Evolutionary conservation across 2,329 filamentous ascomycete genomes (phyloP), one percentile per base, ranked within the genome.

Genomic region (Camillea tinctor): DNA sequence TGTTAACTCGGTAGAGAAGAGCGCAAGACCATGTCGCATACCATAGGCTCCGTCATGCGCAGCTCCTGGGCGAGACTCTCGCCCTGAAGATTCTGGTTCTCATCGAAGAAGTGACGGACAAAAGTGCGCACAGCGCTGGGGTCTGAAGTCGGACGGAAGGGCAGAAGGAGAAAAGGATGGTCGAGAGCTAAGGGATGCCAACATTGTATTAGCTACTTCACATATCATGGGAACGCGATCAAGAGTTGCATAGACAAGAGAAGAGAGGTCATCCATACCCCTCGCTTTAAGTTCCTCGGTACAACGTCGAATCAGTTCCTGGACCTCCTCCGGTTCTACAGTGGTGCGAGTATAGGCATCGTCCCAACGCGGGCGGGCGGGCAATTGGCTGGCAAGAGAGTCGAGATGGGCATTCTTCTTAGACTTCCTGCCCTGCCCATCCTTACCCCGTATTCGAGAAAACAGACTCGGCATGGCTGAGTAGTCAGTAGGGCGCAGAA

Each of bases 91-190:
- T 81, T 81, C 61, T 89, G 77, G 79, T 83, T 74, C 60, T 86
- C 82, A 72, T 90, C 90, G 80, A 97, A 99, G 77, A 92, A 98
- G 77, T 94, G 93, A 72, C 92, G 89, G 69, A 99, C 84, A 70
- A 98, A 98, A 21, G 90, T 94, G 73, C 93, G 91, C 63, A 96
- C 93, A 56, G 92, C 91, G 75, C 91, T 95, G 50, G 94, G 90
- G 73, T 99, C 93, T 64, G 93, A 95, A 24, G 91, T 92, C 21
- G 94, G 95, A 69, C 95, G 90, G 77, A 97, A 99, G 13, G 95
- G 95, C 3, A 99, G 84, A 8, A 99, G 88, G 24, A 98, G 84
- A 75, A 99, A 98, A 1, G 95, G 95, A 61, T 90, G 88, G 74
- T 97, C 89, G 70, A 98, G 88, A 66, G 89, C 93, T 96, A 65